Base-by-base conservation (phyloP, 2,329 filamentous ascomycete genomes). In the Cladosporium austrohemisphaericum region DNA sequence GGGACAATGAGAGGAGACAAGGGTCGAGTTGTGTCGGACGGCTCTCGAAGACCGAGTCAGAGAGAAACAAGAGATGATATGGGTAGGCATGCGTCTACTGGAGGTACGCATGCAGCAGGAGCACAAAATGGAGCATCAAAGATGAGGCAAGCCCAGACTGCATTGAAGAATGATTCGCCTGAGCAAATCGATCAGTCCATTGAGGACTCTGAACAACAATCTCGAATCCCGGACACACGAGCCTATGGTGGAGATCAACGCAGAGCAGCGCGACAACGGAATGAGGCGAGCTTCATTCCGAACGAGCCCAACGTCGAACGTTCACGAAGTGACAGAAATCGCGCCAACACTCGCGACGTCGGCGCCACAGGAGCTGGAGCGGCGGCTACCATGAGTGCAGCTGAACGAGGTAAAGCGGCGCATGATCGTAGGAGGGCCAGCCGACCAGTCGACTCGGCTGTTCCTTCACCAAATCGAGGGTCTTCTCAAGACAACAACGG, bases 281-380 rank as follows among this genome's bases (percentile, higher is more conserved):
- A 28, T 7, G 37, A 41, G 14, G 28, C 36, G 10, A 25, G 16
- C 9, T 36, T 22, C 18, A 22, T 43, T 22, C 13, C 47, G 6
- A 50, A 43, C 11, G 38, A 43, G 18, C 47, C 37, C 6, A 29
- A 43, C 8, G 23, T 31, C 16, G 33, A 46, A 4, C 49, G 49
- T 23, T 43, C 49, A 16, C 40, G 51, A 26, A 58, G 58, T 37
- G 54, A 56, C 31, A 62, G 59, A 36, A 62, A 65, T 41, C 45
- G 52, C 11, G 55, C 54, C 47, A 55, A 58, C 16, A 54, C 57
- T n/a, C 56, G 63, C 26, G 62, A 66, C 50, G 61, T 62, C 19
- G 65, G 62, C 3, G 63, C 61, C 41, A 61, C 56, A 28, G 63
- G 63, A 25, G 63, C 60, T 29, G 63, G 58, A 14, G 60, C 63